Evolutionary conservation across 1,284 basidiomycete species (phyloP).

Genomic region (Ganoderma sinense): DNA sequence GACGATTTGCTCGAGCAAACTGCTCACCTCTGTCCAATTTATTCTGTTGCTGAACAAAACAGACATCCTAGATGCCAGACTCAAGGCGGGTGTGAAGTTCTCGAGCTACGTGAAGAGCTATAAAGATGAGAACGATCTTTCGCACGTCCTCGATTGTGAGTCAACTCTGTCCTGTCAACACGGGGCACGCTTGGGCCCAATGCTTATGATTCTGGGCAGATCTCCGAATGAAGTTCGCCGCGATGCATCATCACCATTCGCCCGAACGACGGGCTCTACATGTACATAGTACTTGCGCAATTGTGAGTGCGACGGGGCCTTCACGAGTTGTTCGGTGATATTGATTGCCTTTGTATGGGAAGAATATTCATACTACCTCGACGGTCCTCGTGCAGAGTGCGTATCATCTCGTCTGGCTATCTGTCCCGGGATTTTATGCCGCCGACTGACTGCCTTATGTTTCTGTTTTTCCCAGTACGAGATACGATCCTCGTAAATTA

Average conservation of each 20-base stretch:
- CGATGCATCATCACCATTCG: conserved; percentile 55
- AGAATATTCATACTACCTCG: conserved; percentile 60
- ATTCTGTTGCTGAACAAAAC: conserved; percentile 71
- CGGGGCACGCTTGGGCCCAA: no score
- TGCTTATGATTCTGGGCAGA: conserved; percentile 40
- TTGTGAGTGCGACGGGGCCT: conserved; percentile 45
- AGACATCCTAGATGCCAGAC: conserved; percentile 63
- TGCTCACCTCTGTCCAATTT: conserved; percentile 59
- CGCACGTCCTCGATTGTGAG: conserved; percentile 60
- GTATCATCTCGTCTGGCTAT: conserved; percentile 26
- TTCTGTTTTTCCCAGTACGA: conserved; percentile 46
- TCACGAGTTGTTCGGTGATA: neutral
- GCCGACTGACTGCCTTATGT: neutral
- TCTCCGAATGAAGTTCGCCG: conserved; percentile 55
- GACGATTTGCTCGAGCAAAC: conserved; percentile 62
- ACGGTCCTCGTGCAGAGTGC: conserved; percentile 54
- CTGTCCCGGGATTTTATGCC: neutral
- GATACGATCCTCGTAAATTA: conserved; percentile 43
- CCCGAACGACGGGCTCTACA: conserved; percentile 53
- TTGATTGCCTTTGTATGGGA: conserved; percentile 5
- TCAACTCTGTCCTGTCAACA: conserved; percentile 8
- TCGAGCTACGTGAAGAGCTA: conserved; percentile 63
- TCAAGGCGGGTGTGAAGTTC: conserved; percentile 59
- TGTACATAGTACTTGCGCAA: conserved; percentile 61
- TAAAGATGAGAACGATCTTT: conserved; percentile 53